These are phyloP conservation scores for Xylariales sp. DNA, from an alignment of 2,329 filamentous ascomycete genomes.

Conservation along the genomic window DNA sequence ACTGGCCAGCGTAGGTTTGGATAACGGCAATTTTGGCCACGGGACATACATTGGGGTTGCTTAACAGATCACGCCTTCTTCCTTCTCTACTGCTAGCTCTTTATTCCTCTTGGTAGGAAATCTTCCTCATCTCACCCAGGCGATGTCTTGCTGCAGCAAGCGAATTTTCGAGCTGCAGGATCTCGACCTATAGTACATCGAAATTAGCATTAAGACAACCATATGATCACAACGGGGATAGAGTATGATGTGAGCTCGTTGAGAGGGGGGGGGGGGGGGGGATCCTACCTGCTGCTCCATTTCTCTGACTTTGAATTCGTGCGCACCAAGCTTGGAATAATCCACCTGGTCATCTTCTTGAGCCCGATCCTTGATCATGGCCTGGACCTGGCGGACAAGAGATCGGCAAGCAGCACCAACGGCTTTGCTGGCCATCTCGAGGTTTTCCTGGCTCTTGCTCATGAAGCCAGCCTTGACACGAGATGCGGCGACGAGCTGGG, in stretches of 20 bases:
- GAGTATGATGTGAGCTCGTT: too few relatives aligned
- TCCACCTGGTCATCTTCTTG: conserved; percentile 80
- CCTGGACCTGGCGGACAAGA: conserved; percentile 89
- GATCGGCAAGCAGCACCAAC: conserved; percentile 84
- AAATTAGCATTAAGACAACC: too few relatives aligned
- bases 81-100: too few relatives aligned
- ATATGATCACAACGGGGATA: too few relatives aligned
- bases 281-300: conserved; percentile 99
- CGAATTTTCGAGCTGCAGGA: conserved; percentile 88
- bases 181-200: conserved; percentile 69
- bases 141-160: conserved; percentile 74
- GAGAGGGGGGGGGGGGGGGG: too few relatives aligned
- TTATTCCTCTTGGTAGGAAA: conserved; percentile 81
- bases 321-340: conserved; percentile 80
- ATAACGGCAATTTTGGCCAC: too few relatives aligned
- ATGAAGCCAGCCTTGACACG: conserved; percentile 97
- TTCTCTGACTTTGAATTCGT: conserved; percentile 97
- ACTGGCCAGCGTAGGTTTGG: too few relatives aligned
- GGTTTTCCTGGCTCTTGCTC: conserved; percentile 89
- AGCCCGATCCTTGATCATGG: conserved; percentile 84
- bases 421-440: conserved; percentile 89
- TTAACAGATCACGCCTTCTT: too few relatives aligned
- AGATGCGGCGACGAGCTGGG: conserved; percentile 91
- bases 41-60: too few relatives aligned
- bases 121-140: conserved; percentile 96